Evolutionary conservation across 2,329 filamentous ascomycete species (phyloP).

Genomic region (Aureobasidium sp.): DNA sequence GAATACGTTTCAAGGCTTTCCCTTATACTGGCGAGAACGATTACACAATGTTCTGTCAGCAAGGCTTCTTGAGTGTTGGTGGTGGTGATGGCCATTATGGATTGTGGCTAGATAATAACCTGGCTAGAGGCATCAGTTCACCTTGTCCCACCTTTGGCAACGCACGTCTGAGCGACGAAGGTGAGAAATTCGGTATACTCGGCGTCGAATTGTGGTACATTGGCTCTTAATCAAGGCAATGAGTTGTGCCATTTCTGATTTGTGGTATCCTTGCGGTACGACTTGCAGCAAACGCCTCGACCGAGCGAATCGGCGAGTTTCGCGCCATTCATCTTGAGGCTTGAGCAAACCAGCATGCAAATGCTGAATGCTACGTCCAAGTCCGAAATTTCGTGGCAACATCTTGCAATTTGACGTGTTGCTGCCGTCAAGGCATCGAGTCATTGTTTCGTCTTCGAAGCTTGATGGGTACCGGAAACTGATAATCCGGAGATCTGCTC

Average conservation of each 20-base stretch:
- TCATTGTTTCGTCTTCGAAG: background rate
- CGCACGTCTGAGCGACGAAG: conserved; percentile 85
- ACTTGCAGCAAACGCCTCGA: background rate
- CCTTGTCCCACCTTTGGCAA: conserved; percentile 90
- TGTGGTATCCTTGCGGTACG: background rate
- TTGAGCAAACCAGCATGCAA: background rate
- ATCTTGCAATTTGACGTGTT: background rate
- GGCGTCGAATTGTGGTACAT: conserved; percentile 93
- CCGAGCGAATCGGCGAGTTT: background rate
- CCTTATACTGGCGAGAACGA: conserved; percentile 94
- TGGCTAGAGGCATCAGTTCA: conserved; percentile 77
- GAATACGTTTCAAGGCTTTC: conserved; percentile 93
- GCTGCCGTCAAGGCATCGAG: background rate
- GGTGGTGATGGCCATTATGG: conserved; percentile 85
- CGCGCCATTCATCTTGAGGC: background rate
- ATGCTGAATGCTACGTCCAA: background rate
- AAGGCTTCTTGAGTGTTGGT: conserved; percentile 75
- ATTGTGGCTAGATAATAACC: conserved; percentile 80
- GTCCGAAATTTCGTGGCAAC: background rate
- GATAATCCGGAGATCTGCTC: background rate
- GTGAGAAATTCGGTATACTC: conserved; percentile 81
- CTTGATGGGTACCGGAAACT: too few relatives aligned
- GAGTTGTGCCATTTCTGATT: background rate
- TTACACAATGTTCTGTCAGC: conserved; percentile 91
- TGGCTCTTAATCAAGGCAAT: conserved; percentile 41